Evolutionary conservation across 2,329 filamentous ascomycete genomes (phyloP).

Genomic region (Zalaria obscura): DNA sequence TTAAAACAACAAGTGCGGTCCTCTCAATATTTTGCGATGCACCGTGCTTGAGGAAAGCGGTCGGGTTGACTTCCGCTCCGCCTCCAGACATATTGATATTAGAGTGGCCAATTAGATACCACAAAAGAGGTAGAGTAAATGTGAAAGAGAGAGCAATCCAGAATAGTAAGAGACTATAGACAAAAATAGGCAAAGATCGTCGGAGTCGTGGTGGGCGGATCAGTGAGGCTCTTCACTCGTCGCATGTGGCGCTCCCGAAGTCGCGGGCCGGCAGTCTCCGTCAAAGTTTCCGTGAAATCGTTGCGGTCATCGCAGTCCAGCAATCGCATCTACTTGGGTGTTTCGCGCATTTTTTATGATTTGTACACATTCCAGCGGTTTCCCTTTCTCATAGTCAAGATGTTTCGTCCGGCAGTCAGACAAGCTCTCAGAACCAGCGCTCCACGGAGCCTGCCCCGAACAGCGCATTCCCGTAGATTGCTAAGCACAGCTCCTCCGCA

Average conservation of each 20-base stretch:
- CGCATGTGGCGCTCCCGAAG: too few species aligned
- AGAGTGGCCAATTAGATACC: background rate
- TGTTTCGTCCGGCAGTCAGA: slow-evolving; percentile 40
- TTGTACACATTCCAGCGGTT: too few species aligned
- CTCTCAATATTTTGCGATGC: slow-evolving; percentile 1
- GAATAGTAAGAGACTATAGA: background rate
- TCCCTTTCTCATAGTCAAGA: slow-evolving; percentile 15
- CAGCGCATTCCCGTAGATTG: slow-evolving; percentile 30
- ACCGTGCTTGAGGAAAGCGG: slow-evolving; percentile 3
- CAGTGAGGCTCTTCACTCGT: background rate
- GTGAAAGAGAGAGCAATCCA: too few species aligned
- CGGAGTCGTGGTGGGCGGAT: background rate
- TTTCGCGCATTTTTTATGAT: background rate
- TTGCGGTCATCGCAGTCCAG: slow-evolving; percentile 9
- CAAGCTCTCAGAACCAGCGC: slow-evolving; percentile 19
- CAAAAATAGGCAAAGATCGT: background rate
- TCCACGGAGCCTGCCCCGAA: slow-evolving; percentile 24
- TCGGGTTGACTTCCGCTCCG: slow-evolving; percentile 1
- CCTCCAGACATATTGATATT: background rate
- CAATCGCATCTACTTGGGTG: background rate
- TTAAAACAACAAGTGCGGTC: slow-evolving; percentile 41
- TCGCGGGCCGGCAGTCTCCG: too few species aligned
- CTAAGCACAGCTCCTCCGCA: slow-evolving; percentile 45
- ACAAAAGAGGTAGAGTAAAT: too few species aligned
- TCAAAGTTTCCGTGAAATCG: slow-evolving; percentile 7